Conservation (phyloP, 2,329 filamentous ascomycete genomes). For the Huntiella savannae region DNA sequence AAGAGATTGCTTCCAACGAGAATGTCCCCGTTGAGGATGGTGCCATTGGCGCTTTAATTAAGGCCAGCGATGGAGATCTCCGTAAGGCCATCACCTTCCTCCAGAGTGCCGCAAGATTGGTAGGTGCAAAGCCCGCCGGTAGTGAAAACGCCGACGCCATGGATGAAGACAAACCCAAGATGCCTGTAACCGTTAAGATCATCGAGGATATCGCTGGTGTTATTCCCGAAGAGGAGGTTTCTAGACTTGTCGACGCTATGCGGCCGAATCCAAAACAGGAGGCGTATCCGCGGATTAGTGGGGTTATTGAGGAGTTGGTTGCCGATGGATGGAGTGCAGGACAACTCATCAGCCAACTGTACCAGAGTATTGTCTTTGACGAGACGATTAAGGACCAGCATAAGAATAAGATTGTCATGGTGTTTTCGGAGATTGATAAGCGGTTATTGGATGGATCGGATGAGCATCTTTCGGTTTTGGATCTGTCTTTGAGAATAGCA, state of each 20-base stretch:
- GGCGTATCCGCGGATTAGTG: constrained; percentile 55
- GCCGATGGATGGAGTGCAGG: constrained; percentile 94
- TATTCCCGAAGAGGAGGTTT: constrained; percentile 59
- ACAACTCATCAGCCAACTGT: constrained; percentile 73
- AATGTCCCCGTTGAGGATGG: constrained; percentile 58
- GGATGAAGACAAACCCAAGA: constrained; percentile 31
- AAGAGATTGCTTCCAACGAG: constrained; percentile 67
- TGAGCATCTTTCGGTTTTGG: constrained; percentile 80
- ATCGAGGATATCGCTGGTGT: constrained; percentile 94
- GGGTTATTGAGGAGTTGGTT: constrained; percentile 73
- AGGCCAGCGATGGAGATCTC: constrained; percentile 82
- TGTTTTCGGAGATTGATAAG: constrained; percentile 92
- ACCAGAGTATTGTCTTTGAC: constrained; percentile 65
- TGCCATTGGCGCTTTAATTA: constrained; percentile 65
- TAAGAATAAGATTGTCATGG: constrained; percentile 74
- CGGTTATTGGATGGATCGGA: constrained; percentile 84
- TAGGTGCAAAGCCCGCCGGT: constrained; percentile 43
- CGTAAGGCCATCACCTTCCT: constrained; percentile 91
- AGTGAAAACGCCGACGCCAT: constrained; percentile 39
- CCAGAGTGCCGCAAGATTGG: constrained; percentile 79
- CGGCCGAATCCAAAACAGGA: constrained; percentile 46
- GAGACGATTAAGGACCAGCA: constrained; percentile 67
- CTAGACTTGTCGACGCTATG: constrained; percentile 53
- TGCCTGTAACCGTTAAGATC: constrained; percentile 51
- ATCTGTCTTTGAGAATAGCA: constrained; percentile 66